Evolutionary conservation across 805 yeast species (phyloP), one percentile per base, ranked within the genome.

Genomic region (Schwanniomyces occidentalis): DNA sequence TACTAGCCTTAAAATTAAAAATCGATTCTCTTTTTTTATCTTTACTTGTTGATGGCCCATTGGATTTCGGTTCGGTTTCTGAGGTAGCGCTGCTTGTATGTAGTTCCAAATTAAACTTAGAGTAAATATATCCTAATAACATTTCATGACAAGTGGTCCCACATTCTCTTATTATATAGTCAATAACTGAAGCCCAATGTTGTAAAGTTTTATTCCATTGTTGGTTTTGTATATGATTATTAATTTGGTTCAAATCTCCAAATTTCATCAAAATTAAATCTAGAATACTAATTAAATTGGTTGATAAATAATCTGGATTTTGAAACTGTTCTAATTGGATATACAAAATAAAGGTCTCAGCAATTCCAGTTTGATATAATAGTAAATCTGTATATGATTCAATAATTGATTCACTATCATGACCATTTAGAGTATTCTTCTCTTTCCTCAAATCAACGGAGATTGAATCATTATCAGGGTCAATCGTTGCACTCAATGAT

Each of bases 301-400:
- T 27, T 0, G 71, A 46, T 19, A 65, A 51, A 35, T 47, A 68
- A n/a, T 65, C 69, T 1, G 57, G 45, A 32, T 62, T 52, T 36
- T 65, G 73, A 30, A 66, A 58, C 41, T 61, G 69, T 37, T 65
- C 68, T 12, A 69, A 49, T 43, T 68, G 73, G 21, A 64, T 42
- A 38, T 64, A 67, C 25, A 63, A 42, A 5, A 67, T 47, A 12
- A 68, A 30, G 0, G 69, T 35, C 41, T 66, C 70, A 6, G 55
- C 49, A 2, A 58, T 37, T 9, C 70, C 63, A 1, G 56, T 43
- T 35, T 66, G 69, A 19, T 42, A 44, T 12, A 61, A 45, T 5
- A 44, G 34, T 16, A 40, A 35, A 15, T 49, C 53, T 3, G 56
- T 41, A 28, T 47, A 47, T 2, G 48, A 9, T 8, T 47, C 31